Percentiles rank a stretch among this genome's conserved stretches.
Conservation (phyloP, 1,284 basidiomycete genomes). For the Trametes sp. region DNA sequence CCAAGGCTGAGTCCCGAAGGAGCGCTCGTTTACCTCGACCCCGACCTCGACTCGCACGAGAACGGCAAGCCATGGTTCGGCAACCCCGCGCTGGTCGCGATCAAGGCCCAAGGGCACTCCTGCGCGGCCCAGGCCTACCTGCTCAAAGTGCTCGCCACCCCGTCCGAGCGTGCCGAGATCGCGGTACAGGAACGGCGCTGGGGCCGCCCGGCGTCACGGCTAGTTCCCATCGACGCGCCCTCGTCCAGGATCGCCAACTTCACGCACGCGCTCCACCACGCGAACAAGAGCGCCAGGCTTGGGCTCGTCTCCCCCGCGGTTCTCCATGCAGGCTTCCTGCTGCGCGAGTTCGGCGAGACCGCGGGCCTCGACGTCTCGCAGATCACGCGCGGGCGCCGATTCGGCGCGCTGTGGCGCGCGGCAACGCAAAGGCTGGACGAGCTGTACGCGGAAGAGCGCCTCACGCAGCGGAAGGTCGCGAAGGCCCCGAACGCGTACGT, state of each 20-base stretch:
- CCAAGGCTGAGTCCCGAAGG: neutral
- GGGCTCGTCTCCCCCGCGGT: constrained; percentile 1
- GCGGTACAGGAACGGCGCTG: neutral
- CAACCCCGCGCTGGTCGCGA: neutral
- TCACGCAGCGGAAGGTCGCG: neutral
- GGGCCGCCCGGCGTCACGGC: neutral
- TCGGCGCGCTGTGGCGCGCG: neutral
- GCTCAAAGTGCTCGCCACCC: neutral
- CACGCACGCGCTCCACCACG: neutral
- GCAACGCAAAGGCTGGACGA: neutral
- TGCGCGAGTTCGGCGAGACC: constrained; percentile 1
- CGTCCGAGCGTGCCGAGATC: neutral
- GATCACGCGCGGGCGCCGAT: neutral
- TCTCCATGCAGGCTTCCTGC: neutral
- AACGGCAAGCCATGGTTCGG: neutral
- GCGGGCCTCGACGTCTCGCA: neutral
- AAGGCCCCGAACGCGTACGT: neutral
- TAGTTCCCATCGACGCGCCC: neutral
- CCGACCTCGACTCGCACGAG: neutral
- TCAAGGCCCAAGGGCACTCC: neutral
- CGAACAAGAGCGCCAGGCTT: neutral
- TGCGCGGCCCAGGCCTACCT: neutral
- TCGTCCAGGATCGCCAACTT: neutral
- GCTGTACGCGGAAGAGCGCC: constrained; percentile 3
- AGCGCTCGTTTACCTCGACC: neutral